Percentiles rank a stretch among this genome's conserved stretches.
These are phyloP conservation scores for Alternaria sp. DNA, from an alignment of 2,329 filamentous ascomycete species.

Conservation along the genomic window DNA sequence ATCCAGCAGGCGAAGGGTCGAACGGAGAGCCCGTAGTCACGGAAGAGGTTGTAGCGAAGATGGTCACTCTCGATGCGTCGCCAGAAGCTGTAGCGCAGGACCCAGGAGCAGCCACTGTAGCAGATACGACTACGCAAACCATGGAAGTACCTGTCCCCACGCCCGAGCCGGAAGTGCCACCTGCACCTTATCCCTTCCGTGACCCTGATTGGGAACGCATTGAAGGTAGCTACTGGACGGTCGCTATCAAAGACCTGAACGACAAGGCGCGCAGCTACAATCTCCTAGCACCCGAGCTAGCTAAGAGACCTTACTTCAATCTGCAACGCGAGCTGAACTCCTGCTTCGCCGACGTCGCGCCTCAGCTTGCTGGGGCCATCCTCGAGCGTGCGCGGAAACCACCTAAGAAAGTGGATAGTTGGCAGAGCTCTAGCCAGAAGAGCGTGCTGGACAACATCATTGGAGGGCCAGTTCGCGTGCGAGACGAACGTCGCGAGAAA, in stretches of 20 bases:
- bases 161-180: slow-evolving; percentile 45
- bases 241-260: slow-evolving; percentile 82
- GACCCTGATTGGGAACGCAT: slow-evolving; percentile 77
- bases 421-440: slow-evolving; percentile 53
- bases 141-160: slow-evolving; percentile 21
- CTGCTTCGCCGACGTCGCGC: slow-evolving; percentile 88
- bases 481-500: slow-evolving; percentile 76
- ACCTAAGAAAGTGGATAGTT: slow-evolving; percentile 45
- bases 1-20: slow-evolving; percentile 20
- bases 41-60: slow-evolving; percentile 40
- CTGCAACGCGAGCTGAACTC: slow-evolving; percentile 81
- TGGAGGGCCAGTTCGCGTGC: slow-evolving; percentile 65
- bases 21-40: slow-evolving; percentile 26
- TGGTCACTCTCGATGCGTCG: slow-evolving; percentile 21
- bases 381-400: slow-evolving; percentile 68
- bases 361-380: slow-evolving; percentile 75
- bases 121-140: slow-evolving; percentile 21
- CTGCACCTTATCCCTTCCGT: slow-evolving; percentile 69
- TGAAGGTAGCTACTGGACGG: slow-evolving; percentile 77
- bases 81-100: slow-evolving; percentile 10
- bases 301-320: slow-evolving; percentile 90
- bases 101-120: not conserved
- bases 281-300: slow-evolving; percentile 88
- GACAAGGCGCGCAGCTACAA: slow-evolving; percentile 86
- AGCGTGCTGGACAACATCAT: slow-evolving; percentile 71